Evolutionary conservation across 2,329 filamentous ascomycete species (phyloP), one percentile per base, ranked within the genome.

Genomic region (Malbranchea zuffiana): DNA sequence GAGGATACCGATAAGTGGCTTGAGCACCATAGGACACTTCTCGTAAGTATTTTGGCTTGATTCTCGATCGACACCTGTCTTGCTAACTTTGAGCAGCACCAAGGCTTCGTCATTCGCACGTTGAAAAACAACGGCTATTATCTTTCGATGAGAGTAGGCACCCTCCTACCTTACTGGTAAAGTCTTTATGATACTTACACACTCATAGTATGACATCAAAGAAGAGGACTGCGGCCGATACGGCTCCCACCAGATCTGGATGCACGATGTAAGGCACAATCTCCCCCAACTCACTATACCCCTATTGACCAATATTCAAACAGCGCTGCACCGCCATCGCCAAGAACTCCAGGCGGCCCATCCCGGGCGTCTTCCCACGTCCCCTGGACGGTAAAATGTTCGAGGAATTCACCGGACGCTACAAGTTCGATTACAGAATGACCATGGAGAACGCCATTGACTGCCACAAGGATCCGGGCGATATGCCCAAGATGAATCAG

Each of bases 71-170:
- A 23, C 13, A n/a, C 11, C 16, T 3, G 6, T 8, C 13, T 13
- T n/a, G 21, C 25, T 37, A 20, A 37, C 35, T 31, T 5, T 37
- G 28, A 12, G n/a, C 8, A 37, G 35, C 30, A 37, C 30, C 35
- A 37, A 37, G 35, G 35, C 23, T 16, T 37, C 13, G 35, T 37
- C 25, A 12, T 37, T 20, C 12, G 10, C 12, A 18, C 18, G 5
- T 19, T 37, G 35, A 37, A 23, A 21, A 25, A 24, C 6, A 18
- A 17, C 10, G 18, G 26, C 7, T 30, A 31, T 5, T 37, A 37
- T 31, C n/a, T 37, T 3, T 37, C 13, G 8, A n/a, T 25, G 26
- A 30, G 20, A 10, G 35, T 37, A 31, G 20, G 35, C n/a, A 3
- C 23, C 12, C 23, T n/a, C 13, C 17, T 3, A n/a, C 21, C 4